These are phyloP conservation scores for Aspergillus carlsbadensis DNA, from an alignment of 495 filamentous ascomycete species.

Conservation along the genomic window DNA sequence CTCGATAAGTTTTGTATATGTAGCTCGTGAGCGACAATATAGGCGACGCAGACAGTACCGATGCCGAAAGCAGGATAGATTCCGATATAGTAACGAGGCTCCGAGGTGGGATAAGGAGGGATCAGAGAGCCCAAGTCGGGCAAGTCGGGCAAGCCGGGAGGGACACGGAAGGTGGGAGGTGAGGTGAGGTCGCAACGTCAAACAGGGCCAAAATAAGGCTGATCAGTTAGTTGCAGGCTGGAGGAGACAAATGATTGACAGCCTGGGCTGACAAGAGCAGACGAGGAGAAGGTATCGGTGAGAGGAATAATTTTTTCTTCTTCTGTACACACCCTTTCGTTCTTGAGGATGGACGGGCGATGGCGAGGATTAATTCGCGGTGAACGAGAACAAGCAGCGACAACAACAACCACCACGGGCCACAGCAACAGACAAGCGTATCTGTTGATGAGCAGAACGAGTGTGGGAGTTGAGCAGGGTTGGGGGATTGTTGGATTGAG, in stretches of 20 bases:
- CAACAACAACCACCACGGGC: slow-evolving; percentile 14
- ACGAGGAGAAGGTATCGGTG: slow-evolving; percentile 13
- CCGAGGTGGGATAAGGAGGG: slow-evolving; percentile 15
- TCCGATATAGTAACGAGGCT: slow-evolving; percentile 15
- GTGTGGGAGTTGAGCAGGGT: slow-evolving; percentile 14
- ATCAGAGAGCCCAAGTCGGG: slow-evolving; percentile 11
- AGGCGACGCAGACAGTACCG: slow-evolving; percentile 1
- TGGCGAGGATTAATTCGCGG: slow-evolving; percentile 3
- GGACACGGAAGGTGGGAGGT: slow-evolving; percentile 15
- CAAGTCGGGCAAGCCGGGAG: not conserved
- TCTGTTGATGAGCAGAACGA: slow-evolving; percentile 17
- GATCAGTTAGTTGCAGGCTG: slow-evolving; percentile 18
- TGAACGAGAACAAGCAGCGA: slow-evolving; percentile 12
- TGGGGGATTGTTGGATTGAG: slow-evolving; percentile 23
- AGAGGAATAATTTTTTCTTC: slow-evolving; percentile 11
- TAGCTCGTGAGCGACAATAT: slow-evolving; percentile 4
- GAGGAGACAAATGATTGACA: slow-evolving; percentile 27
- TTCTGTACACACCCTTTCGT: slow-evolving; percentile 2
- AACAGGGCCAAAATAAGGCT: slow-evolving; percentile 18
- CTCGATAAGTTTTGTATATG: slow-evolving; percentile 5
- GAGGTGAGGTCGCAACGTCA: slow-evolving; percentile 16
- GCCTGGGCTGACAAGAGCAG: slow-evolving; percentile 19
- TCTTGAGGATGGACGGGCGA: slow-evolving; percentile 4
- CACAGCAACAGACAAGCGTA: slow-evolving; percentile 12
- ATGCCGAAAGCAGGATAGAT: slow-evolving; percentile 7